phyloP scores from a whole-genome alignment of 1,284 basidiomycete species.

The Sphagnurus paluster region DNA sequence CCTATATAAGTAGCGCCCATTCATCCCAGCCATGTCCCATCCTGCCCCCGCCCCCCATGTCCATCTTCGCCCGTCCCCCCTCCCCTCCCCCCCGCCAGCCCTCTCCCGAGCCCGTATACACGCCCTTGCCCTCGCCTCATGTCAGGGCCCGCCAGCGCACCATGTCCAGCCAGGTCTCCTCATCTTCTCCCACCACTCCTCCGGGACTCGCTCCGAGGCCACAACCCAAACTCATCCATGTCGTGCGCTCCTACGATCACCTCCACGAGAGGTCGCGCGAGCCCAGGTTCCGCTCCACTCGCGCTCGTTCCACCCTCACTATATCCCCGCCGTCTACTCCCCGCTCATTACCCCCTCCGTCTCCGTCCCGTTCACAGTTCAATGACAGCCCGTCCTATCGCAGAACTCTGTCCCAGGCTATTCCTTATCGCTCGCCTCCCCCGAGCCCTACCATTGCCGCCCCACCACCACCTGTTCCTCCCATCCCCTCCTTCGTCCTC shows the following conservation, averaged over 20 bases:
- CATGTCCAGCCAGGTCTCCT: slow-evolving; percentile 24
- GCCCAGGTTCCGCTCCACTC: slow-evolving; percentile 1
- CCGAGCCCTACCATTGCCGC: slow-evolving; percentile 30
- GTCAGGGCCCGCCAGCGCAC: slow-evolving; percentile 29
- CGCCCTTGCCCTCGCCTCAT: slow-evolving; percentile 36
- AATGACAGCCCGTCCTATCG: slow-evolving; percentile 24
- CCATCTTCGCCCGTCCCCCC: slow-evolving; percentile 36
- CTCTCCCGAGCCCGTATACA: slow-evolving; percentile 36
- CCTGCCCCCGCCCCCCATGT: slow-evolving; percentile 19
- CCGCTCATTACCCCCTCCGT: slow-evolving; percentile 18
- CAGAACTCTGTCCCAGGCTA: slow-evolving; percentile 32
- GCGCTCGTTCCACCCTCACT: slow-evolving; percentile 9
- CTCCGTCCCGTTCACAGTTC: slow-evolving; percentile 20
- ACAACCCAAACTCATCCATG: slow-evolving; percentile 14
- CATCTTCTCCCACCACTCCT: slow-evolving; percentile 22
- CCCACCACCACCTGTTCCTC: slow-evolving; percentile 39
- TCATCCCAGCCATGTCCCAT: neutral
- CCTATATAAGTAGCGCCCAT: slow-evolving; percentile 3
- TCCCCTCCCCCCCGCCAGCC: slow-evolving; percentile 46
- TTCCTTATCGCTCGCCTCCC: slow-evolving; percentile 34
- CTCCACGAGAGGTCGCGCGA: slow-evolving; percentile 12
- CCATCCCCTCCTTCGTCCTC: slow-evolving; percentile 33
- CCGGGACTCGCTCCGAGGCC: slow-evolving; percentile 15
- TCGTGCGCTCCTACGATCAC: slow-evolving; percentile 25
- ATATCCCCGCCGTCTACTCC: slow-evolving; percentile 20